Percentiles rank a stretch among this genome's conserved stretches.
These are phyloP conservation scores for Collybia mongolica DNA, from an alignment of 768 basidiomycete genomes.

Conservation along the genomic window DNA sequence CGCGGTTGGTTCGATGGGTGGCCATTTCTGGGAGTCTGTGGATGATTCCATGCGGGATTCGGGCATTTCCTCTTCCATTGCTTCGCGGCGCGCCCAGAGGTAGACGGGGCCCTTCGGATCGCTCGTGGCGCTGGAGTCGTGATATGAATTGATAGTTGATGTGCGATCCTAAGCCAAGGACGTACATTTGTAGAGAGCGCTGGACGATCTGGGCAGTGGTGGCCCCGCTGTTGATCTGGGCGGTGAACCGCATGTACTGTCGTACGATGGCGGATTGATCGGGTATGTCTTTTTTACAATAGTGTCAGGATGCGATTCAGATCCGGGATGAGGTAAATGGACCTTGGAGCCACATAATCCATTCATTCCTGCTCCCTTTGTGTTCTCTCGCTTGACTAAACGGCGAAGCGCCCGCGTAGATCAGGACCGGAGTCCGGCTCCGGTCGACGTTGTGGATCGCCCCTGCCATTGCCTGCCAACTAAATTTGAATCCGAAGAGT, in stretches of 20 bases:
- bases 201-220: constrained; percentile 50
- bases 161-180: neutral
- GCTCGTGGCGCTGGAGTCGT: constrained; percentile 51
- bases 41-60: constrained; percentile 28
- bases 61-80: constrained; percentile 63
- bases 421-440: constrained; percentile 59
- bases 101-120: constrained; percentile 75
- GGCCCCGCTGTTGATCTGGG: constrained; percentile 55
- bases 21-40: constrained; percentile 41
- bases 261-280: constrained; percentile 71
- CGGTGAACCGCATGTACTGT: constrained; percentile 71
- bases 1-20: constrained; percentile 46
- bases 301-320: neutral
- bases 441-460: constrained; percentile 73
- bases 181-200: constrained; percentile 65
- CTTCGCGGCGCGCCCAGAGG: constrained; percentile 71
- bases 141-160: constrained; percentile 1
- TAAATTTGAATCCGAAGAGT: neutral
- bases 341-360: constrained; percentile 76
- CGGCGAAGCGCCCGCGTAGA: constrained; percentile 72
- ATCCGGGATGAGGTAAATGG: neutral
- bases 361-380: constrained; percentile 67
- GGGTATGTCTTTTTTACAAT: constrained; percentile 49
- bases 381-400: constrained; percentile 55
- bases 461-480: constrained; percentile 58